phyloP scores from a whole-genome alignment of 495 filamentous ascomycete genomes.

The Massariosphaeria phaeospora region DNA sequence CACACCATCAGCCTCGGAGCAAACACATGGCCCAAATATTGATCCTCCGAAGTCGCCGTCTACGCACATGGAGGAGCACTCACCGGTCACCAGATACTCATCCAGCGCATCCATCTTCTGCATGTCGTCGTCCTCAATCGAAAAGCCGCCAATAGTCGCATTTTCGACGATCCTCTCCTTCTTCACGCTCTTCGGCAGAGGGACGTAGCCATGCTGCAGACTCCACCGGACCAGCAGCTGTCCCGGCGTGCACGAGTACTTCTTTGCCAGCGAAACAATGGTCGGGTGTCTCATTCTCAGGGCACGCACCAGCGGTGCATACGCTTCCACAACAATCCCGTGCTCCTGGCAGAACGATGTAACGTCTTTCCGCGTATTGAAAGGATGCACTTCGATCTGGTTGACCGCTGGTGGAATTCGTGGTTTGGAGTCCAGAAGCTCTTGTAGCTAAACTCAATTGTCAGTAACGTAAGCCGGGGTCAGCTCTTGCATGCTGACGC shows the following conservation, averaged over 20 bases:
- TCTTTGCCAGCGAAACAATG: conserved; percentile 49
- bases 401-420: conserved; percentile 55
- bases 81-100: conserved; percentile 62
- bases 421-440: conserved; percentile 54
- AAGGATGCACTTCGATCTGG: conserved; percentile 67
- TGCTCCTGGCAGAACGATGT: conserved; percentile 51
- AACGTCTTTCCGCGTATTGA: conserved; percentile 58
- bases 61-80: conserved; percentile 21
- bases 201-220: conserved; percentile 67
- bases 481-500: neutral
- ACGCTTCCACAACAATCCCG: conserved; percentile 59
- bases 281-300: conserved; percentile 52
- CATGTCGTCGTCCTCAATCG: conserved; percentile 61
- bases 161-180: conserved; percentile 60
- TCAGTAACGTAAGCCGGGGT: conserved; percentile 1
- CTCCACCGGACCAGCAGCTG: conserved; percentile 65
- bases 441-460: conserved; percentile 48
- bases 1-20: neutral
- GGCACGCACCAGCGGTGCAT: conserved; percentile 57
- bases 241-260: conserved; percentile 55
- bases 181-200: conserved; percentile 67
- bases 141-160: conserved; percentile 61
- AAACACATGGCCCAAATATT: neutral
- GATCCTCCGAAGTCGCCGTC: conserved; percentile 1
- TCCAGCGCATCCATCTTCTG: conserved; percentile 59